Base-by-base conservation (phyloP, 78 protist genomes). In the Dictyostelium intermedium region DNA sequence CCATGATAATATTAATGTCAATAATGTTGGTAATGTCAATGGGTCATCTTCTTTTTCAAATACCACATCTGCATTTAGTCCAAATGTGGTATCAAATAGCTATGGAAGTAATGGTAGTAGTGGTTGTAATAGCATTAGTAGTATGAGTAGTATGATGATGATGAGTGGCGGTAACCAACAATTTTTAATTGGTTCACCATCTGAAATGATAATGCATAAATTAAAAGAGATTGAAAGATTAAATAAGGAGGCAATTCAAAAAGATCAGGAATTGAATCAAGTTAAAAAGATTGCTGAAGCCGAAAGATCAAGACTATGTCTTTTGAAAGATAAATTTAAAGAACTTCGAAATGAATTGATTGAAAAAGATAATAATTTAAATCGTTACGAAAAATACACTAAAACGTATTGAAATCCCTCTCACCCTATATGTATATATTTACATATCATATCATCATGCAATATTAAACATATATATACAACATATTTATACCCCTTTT, bases 211-310 rank as follows among this genome's bases (percentile, higher is more conserved):
- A 50, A 78, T 79, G 78, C 32, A 41, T 41, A 89, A 89, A 76
- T 41, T 89, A 16, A 83, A 81, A 34, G 94, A 89, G 37, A 89
- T 89, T 32, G 94, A 89, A 30, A 39, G 82, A 47, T 76, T 63
- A 25, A 37, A 47, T 50, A 89, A 80, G 25, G 79, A 66, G 4
- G 66, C 87, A 16, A 18, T 27, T 39, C 81, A 81, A 45, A 89
- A 89, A 61, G 94, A 89, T 32, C 27, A 34, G 50, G 94, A 89
- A 47, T 80, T 89, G 60, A 74, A 37, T 20, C 84, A 89, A 69
- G 83, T 89, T 18, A 89, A 89, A 41, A 89, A 89, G 45, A 89
- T 89, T 89, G 94, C 94, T 2, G 94, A 89, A 35, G 94, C 94
- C 25, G 94, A 89, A 69, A 50, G 94, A 53, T 80, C 94, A 23